Evolutionary conservation across 495 filamentous ascomycete species (phyloP).

Genomic region (Penicillium riverlandense): DNA sequence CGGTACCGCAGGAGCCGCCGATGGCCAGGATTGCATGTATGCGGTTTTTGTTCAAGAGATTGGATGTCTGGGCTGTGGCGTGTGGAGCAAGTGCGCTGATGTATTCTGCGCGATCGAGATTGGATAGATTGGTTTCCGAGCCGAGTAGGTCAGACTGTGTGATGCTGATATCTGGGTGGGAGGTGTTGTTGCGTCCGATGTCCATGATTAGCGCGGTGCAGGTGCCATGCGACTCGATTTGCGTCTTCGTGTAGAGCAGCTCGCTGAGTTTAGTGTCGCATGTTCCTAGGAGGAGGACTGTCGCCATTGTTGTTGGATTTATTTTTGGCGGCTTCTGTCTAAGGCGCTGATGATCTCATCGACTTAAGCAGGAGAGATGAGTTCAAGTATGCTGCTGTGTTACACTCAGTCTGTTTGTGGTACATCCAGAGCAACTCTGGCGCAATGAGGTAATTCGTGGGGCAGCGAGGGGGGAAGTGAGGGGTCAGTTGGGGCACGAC

Average conservation of each 20-base stretch:
- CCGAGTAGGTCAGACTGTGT: constrained; percentile 29
- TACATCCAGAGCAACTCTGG: background rate
- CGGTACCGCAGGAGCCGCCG: constrained; percentile 54
- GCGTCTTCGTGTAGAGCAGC: constrained; percentile 47
- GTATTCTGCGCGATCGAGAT: constrained; percentile 32
- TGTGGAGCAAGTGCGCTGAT: constrained; percentile 42
- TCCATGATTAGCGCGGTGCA: constrained; percentile 47
- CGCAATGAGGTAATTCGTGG: constrained; percentile 10
- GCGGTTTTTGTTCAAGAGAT: constrained; percentile 17
- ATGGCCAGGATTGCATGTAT: constrained; percentile 51
- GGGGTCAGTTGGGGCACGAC: too few relatives aligned
- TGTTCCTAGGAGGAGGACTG: constrained; percentile 57
- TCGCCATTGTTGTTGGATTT: constrained; percentile 9
- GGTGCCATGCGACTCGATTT: constrained; percentile 27
- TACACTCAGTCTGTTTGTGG: too few relatives aligned
- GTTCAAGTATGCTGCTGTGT: too few relatives aligned
- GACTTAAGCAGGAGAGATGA: too few relatives aligned
- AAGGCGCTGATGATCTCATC: too few relatives aligned
- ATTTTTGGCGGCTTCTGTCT: too few relatives aligned
- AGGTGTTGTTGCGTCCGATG: constrained; percentile 37
- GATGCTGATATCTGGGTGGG: constrained; percentile 41
- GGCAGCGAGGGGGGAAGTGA: constrained; percentile 3
- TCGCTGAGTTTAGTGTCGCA: constrained; percentile 62
- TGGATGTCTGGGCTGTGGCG: constrained; percentile 24
- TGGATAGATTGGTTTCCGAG: background rate